phyloP scores from a whole-genome alignment of 768 basidiomycete species.

The Jaapia argillacea region DNA sequence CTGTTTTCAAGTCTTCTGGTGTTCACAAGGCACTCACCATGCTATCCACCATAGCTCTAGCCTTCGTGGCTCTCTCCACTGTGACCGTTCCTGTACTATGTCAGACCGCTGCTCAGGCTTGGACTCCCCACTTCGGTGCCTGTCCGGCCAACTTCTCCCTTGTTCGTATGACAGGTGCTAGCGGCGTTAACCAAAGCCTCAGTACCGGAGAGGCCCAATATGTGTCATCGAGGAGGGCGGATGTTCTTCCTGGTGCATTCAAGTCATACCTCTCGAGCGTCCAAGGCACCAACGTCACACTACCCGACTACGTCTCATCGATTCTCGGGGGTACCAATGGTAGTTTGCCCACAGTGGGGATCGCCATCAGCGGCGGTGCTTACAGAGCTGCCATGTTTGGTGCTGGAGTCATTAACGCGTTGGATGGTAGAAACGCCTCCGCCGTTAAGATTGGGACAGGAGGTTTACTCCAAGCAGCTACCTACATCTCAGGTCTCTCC shows the following conservation, averaged over 20 bases:
- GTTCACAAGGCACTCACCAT: no score
- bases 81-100: not conserved
- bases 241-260: constrained; percentile 31
- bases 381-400: constrained; percentile 27
- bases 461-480: constrained; percentile 25
- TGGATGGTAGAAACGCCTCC: constrained; percentile 23
- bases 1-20: no score
- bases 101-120: not conserved
- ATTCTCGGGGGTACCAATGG: constrained; percentile 16
- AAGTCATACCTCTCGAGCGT: constrained; percentile 28
- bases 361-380: constrained; percentile 32
- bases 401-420: constrained; percentile 20
- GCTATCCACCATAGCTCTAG: not conserved
- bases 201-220: constrained; percentile 26
- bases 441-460: constrained; percentile 18
- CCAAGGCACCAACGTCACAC: constrained; percentile 7
- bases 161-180: not conserved
- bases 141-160: not conserved
- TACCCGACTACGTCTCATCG: constrained; percentile 24
- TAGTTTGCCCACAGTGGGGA: constrained; percentile 19
- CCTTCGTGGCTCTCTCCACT: not conserved
- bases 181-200: constrained; percentile 24
- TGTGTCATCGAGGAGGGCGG: constrained; percentile 20
- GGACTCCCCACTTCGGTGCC: not conserved
- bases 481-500: constrained; percentile 28